These are phyloP conservation scores for Stachybotrys chartarum DNA, from an alignment of 2,329 filamentous ascomycete genomes.

Conservation along the genomic window DNA sequence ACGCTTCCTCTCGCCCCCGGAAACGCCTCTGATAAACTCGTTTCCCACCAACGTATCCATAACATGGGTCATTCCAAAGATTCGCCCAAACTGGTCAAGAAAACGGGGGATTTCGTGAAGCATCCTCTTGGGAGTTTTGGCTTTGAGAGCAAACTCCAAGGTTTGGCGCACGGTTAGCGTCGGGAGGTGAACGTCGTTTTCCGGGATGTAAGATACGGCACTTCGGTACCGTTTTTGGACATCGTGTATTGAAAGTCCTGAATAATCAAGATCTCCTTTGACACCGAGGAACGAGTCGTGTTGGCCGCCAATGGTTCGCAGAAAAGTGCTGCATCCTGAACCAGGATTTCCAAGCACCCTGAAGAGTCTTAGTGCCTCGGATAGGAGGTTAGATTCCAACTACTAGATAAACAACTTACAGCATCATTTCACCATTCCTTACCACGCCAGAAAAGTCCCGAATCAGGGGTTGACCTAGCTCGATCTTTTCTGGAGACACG, in stretches of 20 bases:
- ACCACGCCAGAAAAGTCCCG: constrained; percentile 6
- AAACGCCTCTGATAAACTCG: not conserved
- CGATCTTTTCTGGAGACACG: constrained; percentile 1
- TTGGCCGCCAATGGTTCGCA: constrained; percentile 2
- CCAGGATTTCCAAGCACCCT: constrained; percentile 5
- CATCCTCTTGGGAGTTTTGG: not conserved
- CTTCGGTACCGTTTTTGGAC: constrained; percentile 1
- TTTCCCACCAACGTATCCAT: not conserved
- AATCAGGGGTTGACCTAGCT: constrained; percentile 5
- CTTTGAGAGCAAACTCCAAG: not conserved
- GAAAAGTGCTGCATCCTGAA: constrained; percentile 4
- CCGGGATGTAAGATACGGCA: constrained; percentile 1
- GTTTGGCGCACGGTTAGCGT: not conserved
- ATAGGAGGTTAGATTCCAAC: not conserved
- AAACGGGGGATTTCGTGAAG: not conserved
- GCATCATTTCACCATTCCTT: constrained; percentile 6
- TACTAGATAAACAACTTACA: not conserved
- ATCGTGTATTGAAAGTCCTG: not conserved
- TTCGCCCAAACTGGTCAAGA: not conserved
- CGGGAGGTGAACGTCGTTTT: constrained; percentile 1
- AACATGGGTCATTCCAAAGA: not conserved
- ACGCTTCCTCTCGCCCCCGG: not conserved
- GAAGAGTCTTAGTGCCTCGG: not conserved
- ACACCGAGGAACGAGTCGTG: constrained; percentile 3
- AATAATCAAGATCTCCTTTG: constrained; percentile 1